Base-by-base conservation (phyloP, 768 basidiomycete genomes). In the Lactifluus piperatus region DNA sequence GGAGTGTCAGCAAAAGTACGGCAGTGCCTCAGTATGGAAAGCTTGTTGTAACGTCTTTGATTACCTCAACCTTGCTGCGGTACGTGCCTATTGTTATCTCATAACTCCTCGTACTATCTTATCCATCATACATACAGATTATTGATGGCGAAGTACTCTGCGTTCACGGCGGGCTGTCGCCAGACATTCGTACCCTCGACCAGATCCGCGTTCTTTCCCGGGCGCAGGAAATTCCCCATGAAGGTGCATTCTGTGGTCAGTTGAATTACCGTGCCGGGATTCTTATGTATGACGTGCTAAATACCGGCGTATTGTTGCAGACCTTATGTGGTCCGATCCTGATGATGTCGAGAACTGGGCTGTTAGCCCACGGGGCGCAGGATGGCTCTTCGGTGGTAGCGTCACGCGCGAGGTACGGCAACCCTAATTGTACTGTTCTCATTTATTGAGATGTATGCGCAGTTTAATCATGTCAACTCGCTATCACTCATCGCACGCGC, bases 291-390 rank as follows among this genome's bases (percentile, higher is more conserved):
- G 41, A n/a, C 13, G 9, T 30, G n/a, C 5, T 39, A 1, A 41
- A n/a, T 26, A 1, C 5, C 4, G 29, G 32, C 2, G 13, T 30
- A 32, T 34, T 26, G 10, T 32, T 11, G 22, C 20, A 93, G 93
- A 97, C 69, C 81, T 98, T 11, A 97, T 98, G 93, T 98, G 94
- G 94, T 93, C 90, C 34, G 94, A 97, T 71, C 94, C 88, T 3
- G 94, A 97, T 68, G 91, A 95, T 43, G 86, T 95, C 41, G 88
- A 91, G 41, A 94, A 88, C 44, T 98, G 95, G 95, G 94, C 93
- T 5, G 91, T 97, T 56, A 94, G 91, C 64, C 95, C 95, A 4
- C 81, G 95, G 36, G 95, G 95, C 20, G 95, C 95, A 5, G 95
- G 95, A 0, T 98, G 93, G 89, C 74, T 97, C 22, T 97, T 97